A percentile compares a stretch with the other conserved stretches of the same genome.
phyloP scores from a whole-genome alignment of 768 basidiomycete genomes.

The Trametes villosa region DNA sequence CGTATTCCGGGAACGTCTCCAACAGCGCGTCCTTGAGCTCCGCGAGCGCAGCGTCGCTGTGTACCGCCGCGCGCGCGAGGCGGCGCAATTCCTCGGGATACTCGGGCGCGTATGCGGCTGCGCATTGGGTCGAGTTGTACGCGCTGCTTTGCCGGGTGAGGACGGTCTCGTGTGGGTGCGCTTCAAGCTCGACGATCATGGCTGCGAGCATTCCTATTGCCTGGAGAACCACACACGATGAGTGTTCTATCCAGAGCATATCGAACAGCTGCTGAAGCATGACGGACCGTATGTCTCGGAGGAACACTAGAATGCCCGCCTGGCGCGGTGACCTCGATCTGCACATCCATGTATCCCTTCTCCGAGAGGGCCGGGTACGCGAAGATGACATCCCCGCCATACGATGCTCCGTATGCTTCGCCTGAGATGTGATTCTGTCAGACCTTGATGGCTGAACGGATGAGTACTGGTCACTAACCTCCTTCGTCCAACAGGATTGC shows the following conservation, averaged over 20 bases:
- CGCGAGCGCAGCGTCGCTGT: slow-evolving; percentile 53
- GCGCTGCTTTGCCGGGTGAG: slow-evolving; percentile 59
- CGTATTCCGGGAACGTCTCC: slow-evolving; percentile 42
- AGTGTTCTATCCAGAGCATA: too few species aligned
- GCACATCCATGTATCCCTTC: slow-evolving; percentile 73
- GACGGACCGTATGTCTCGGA: slow-evolving; percentile 71
- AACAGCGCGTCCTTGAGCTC: slow-evolving; percentile 40
- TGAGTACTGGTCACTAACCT: slow-evolving; percentile 44
- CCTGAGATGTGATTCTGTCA: not conserved
- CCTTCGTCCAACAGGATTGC: slow-evolving; percentile 90
- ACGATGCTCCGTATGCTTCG: slow-evolving; percentile 50
- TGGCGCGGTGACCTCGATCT: slow-evolving; percentile 62
- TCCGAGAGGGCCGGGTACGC: slow-evolving; percentile 71
- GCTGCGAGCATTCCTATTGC: slow-evolving; percentile 64
- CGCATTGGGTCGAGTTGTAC: slow-evolving; percentile 58
- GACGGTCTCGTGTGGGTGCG: slow-evolving; percentile 57
- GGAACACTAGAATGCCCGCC: slow-evolving; percentile 91
- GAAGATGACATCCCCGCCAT: slow-evolving; percentile 52
- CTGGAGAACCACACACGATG: not conserved
- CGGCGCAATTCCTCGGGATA: slow-evolving; percentile 53
- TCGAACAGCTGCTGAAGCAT: not conserved
- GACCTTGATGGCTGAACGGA: not conserved
- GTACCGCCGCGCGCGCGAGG: slow-evolving; percentile 49
- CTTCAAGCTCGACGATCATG: slow-evolving; percentile 69
- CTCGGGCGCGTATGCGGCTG: slow-evolving; percentile 60